Percentiles rank a stretch among this genome's conserved stretches.
phyloP scores from a whole-genome alignment of 2,329 filamentous ascomycete genomes.

The Fusarium tuaranense region DNA sequence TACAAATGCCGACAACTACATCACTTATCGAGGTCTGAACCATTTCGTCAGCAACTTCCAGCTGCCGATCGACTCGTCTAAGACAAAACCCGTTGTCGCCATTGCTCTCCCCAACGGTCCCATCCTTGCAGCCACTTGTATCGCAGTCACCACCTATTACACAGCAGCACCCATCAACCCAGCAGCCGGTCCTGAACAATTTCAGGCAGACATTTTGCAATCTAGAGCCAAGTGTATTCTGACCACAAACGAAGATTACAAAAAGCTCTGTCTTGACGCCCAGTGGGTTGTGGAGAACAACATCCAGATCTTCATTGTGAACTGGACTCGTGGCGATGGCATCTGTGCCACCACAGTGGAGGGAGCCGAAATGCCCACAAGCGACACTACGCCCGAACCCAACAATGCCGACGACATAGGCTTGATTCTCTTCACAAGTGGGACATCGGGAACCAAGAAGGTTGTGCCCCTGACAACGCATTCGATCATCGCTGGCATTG shows the following conservation, averaged over 20 bases:
- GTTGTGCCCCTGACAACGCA: constrained; percentile 65
- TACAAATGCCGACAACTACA: constrained; percentile 38
- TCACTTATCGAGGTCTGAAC: constrained; percentile 49
- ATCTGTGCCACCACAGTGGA: constrained; percentile 46
- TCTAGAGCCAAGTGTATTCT: constrained; percentile 60
- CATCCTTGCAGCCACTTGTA: constrained; percentile 61
- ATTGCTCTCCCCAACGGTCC: constrained; percentile 66
- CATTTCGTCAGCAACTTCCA: constrained; percentile 49
- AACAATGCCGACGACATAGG: constrained; percentile 61
- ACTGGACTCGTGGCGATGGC: constrained; percentile 51
- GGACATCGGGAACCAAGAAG: constrained; percentile 70
- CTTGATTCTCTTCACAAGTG: constrained; percentile 68
- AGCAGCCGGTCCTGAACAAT: constrained; percentile 61
- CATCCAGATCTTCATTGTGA: constrained; percentile 55
- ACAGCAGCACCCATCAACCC: constrained; percentile 65
- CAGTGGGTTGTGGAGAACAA: constrained; percentile 46
- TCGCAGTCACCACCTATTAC: constrained; percentile 63
- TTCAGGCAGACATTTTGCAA: constrained; percentile 62
- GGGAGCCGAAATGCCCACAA: constrained; percentile 20
- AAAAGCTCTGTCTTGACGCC: constrained; percentile 52
- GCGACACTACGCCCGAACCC: constrained; percentile 32
- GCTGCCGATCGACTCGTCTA: constrained; percentile 38
- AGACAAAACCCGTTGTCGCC: constrained; percentile 58
- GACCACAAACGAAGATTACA: constrained; percentile 54
- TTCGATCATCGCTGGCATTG: constrained; percentile 62